Evolutionary conservation across 2,329 filamentous ascomycete genomes (phyloP), one percentile per base, ranked within the genome.

Genomic region (Fusarium nodosum): DNA sequence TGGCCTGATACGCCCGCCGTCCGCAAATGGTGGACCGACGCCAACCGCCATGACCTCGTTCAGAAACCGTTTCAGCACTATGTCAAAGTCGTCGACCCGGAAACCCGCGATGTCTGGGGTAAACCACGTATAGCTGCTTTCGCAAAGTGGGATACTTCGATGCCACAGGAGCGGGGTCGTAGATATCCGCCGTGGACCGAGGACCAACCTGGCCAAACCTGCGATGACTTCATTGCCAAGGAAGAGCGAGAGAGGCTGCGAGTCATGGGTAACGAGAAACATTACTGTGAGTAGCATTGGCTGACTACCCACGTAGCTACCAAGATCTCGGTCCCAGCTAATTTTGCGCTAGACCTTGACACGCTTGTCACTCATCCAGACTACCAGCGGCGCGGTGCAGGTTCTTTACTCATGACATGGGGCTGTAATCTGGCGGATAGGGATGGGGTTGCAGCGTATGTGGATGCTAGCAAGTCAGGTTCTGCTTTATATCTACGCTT

Each of bases 321-420:
- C 30, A 31, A 56, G 30, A 45, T 16, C 15, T n/a, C 7, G 28
- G 15, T 11, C 7, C 10, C 18, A n/a, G 10, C 33, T 52, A 39
- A 52, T 36, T 22, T 22, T 16, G 48, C 34, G 22, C n/a, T 6
- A 73, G 73, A 75, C 52, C 65, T 75, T 1, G 74, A 76, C 38
- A 75, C 73, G 1, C 31, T 76, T 4, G 74, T 52, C 3, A 76
- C 74, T 0, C 74, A 75, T 30, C 74, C 72, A 0, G 71, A 75
- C 2, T 75, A 75, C 15, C 74, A 74, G 38, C 62, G 74, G 4
- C 66, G 64, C n/a, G 74, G 74, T 15, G 65, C 64, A 6, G 72
- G 72, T 2, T 74, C 69, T 4, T 67, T 75, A 69, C 66, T 75
- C 2, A 58, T 76, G 10, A 45, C 57, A 48, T 75, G 72, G 63